Percentiles rank a stretch among this genome's conserved stretches.
Conservation (phyloP, 192 early-diverging fungal species). For the Glomus cerebriforme region DNA sequence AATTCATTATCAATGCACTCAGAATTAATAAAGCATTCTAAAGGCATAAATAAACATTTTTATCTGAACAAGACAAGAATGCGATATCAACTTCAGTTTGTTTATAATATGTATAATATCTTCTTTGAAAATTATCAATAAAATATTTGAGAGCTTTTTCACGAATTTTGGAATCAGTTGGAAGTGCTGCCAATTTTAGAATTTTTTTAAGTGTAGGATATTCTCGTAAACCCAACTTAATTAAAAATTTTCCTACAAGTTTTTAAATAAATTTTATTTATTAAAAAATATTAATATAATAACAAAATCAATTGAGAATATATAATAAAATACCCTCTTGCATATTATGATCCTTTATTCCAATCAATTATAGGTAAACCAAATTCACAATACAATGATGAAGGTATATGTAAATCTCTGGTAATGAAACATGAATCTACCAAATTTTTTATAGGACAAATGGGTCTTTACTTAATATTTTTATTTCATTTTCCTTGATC, state of each 20-base stretch:
- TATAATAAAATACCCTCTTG: conserved; percentile 40
- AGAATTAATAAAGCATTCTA: conserved; percentile 68
- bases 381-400: conserved; percentile 53
- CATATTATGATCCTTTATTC: conserved; percentile 45
- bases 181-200: conserved; percentile 43
- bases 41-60: conserved; percentile 51
- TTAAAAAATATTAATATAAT: no score
- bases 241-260: conserved; percentile 50
- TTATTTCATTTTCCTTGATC: conserved; percentile 61
- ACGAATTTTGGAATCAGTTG: conserved; percentile 40
- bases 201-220: conserved; percentile 46
- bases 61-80: conserved; percentile 63
- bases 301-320: no score
- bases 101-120: conserved; percentile 57
- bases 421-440: conserved; percentile 54
- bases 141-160: conserved; percentile 66
- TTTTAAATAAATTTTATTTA: no score
- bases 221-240: conserved; percentile 50
- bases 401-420: conserved; percentile 68
- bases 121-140: conserved; percentile 62
- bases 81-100: conserved; percentile 42
- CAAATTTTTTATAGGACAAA: conserved; percentile 60
- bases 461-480: conserved; percentile 63
- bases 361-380: conserved; percentile 71
- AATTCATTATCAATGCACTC: conserved; percentile 64